phyloP scores from a whole-genome alignment of 2,329 filamentous ascomycete species.

The Penicillium nordicum region DNA sequence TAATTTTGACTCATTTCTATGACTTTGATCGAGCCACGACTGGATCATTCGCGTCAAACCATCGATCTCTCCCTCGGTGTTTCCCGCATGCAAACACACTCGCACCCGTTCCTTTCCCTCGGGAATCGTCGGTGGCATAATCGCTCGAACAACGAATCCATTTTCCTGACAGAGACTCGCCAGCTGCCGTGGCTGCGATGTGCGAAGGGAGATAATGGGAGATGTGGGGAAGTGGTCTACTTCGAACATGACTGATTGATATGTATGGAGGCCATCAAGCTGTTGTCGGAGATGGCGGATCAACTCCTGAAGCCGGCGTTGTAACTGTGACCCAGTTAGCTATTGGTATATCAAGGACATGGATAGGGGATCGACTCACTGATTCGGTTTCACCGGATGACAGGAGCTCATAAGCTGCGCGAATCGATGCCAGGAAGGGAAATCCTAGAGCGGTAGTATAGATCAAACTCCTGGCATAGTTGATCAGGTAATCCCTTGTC shows the following conservation, averaged over 20 bases:
- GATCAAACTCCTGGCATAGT: constrained; percentile 71
- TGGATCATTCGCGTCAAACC: constrained; percentile 50
- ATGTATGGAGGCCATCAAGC: constrained; percentile 40
- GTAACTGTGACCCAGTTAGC: constrained; percentile 29
- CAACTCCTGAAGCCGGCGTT: constrained; percentile 47
- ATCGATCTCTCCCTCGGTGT: constrained; percentile 57
- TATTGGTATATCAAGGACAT: background rate
- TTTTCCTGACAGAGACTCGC: constrained; percentile 58
- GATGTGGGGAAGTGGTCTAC: constrained; percentile 50
- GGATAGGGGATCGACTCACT: constrained; percentile 28
- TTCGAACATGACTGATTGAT: constrained; percentile 32
- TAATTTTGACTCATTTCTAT: constrained; percentile 4
- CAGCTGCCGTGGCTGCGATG: constrained; percentile 55
- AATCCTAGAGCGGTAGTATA: constrained; percentile 69
- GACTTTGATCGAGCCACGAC: constrained; percentile 44
- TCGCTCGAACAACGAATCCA: constrained; percentile 61
- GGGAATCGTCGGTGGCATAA: constrained; percentile 67
- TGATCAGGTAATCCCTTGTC: constrained; percentile 64
- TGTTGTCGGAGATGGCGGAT: constrained; percentile 46
- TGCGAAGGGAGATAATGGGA: constrained; percentile 64
- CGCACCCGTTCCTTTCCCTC: constrained; percentile 61
- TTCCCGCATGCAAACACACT: constrained; percentile 66
- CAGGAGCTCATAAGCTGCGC: constrained; percentile 58
- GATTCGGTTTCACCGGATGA: constrained; percentile 47
- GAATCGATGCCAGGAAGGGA: constrained; percentile 58